These are phyloP conservation scores for Ceratobasidium sp. DNA, from an alignment of 1,284 basidiomycete genomes.

Conservation along the genomic window DNA sequence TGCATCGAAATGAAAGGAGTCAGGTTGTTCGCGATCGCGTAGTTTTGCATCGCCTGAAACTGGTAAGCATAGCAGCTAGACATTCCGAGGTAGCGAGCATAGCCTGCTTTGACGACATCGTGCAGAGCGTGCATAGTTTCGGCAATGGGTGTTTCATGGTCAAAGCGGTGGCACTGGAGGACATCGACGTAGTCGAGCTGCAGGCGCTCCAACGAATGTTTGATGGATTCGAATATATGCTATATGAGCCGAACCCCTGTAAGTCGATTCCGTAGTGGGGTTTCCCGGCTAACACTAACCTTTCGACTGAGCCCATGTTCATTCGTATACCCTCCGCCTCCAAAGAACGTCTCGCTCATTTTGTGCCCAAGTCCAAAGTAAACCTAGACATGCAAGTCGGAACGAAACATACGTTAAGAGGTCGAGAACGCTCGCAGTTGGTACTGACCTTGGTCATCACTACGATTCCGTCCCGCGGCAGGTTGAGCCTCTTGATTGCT, in stretches of 20 bases:
- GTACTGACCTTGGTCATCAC: conserved; percentile 57
- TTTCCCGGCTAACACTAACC: conserved; percentile 11
- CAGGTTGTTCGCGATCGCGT: conserved; percentile 58
- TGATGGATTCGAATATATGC: conserved; percentile 53
- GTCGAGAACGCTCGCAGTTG: not conserved
- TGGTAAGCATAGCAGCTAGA: conserved; percentile 48
- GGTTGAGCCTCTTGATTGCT: conserved; percentile 60
- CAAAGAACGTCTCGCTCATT: conserved; percentile 22
- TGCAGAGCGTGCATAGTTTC: conserved; percentile 63
- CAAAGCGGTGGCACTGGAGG: conserved; percentile 60
- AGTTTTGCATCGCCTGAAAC: conserved; percentile 55
- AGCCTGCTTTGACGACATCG: conserved; percentile 61
- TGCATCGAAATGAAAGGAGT: conserved; percentile 63
- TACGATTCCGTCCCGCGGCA: conserved; percentile 61
- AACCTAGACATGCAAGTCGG: not conserved
- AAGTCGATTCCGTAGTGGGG: not conserved
- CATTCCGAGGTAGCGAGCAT: conserved; percentile 63
- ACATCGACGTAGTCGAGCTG: conserved; percentile 54
- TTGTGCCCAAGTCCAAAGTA: conserved; percentile 21
- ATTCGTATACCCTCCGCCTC: conserved; percentile 39
- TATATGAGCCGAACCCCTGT: conserved; percentile 48
- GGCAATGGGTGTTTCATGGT: conserved; percentile 59
- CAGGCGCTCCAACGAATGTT: conserved; percentile 53
- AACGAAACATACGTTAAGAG: not conserved
- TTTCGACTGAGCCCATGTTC: conserved; percentile 47